Conservation (phyloP, 2,329 filamentous ascomycete genomes). For the Escovopsis sp. region DNA sequence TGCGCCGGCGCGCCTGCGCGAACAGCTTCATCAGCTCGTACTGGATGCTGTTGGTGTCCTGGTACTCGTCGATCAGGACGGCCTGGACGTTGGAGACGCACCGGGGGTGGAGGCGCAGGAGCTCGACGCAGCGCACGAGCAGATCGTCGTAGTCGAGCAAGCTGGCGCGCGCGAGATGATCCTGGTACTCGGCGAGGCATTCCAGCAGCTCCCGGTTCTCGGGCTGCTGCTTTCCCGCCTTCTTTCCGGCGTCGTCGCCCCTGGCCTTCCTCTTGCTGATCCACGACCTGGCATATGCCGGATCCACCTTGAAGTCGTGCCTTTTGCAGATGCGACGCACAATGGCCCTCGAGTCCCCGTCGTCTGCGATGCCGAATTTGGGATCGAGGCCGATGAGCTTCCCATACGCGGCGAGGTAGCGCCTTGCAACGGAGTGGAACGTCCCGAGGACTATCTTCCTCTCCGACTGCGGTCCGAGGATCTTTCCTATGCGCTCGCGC, state of each 20-base stretch:
- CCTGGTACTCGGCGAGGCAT: slow-evolving; percentile 64
- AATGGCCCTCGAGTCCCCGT: slow-evolving; percentile 63
- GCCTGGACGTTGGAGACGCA: slow-evolving; percentile 84
- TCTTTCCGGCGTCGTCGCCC: slow-evolving; percentile 28
- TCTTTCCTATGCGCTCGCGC: slow-evolving; percentile 68
- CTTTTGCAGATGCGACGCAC: slow-evolving; percentile 72
- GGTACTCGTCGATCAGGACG: slow-evolving; percentile 92
- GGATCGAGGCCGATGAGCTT: slow-evolving; percentile 66
- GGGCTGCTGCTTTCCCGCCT: slow-evolving; percentile 6
- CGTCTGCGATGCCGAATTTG: slow-evolving; percentile 85
- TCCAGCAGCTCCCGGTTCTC: slow-evolving; percentile 47
- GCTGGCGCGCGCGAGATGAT: slow-evolving; percentile 58
- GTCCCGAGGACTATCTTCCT: slow-evolving; percentile 75
- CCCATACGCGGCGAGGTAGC: slow-evolving; percentile 75
- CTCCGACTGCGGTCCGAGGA: slow-evolving; percentile 66
- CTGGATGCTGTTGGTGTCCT: slow-evolving; percentile 91
- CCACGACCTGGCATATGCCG: slow-evolving; percentile 53
- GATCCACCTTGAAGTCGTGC: slow-evolving; percentile 52
- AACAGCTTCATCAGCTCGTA: slow-evolving; percentile 89
- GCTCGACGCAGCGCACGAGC: slow-evolving; percentile 65
- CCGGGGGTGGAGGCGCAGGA: slow-evolving; percentile 56
- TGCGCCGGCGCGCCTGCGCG: slow-evolving; percentile 55
- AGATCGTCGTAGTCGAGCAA: slow-evolving; percentile 92
- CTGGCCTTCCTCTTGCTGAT: slow-evolving; percentile 57
- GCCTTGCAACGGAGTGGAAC: slow-evolving; percentile 82